Conservation (phyloP, 495 filamentous ascomycete species). For the Talaromyces trachyspermus region DNA sequence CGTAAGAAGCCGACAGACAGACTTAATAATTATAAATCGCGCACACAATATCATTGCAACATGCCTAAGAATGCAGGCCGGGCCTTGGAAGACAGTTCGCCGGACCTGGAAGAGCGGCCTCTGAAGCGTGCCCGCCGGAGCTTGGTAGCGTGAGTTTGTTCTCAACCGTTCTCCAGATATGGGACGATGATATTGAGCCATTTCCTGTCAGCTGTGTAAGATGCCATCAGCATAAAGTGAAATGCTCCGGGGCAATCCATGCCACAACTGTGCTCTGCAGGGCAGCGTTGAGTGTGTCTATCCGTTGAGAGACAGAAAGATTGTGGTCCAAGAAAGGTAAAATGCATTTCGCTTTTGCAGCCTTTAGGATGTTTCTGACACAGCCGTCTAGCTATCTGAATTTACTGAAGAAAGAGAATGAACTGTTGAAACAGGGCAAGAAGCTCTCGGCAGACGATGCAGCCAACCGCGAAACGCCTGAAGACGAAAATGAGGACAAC, state of each 20-base stretch:
- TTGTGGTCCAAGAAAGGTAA: conserved; percentile 29
- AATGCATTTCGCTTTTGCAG: background rate
- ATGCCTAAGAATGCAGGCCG: background rate
- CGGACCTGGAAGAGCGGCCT: conserved; percentile 2
- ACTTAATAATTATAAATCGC: too few relatives aligned
- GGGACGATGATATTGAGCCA: conserved; percentile 9
- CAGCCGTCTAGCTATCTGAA: conserved; percentile 19
- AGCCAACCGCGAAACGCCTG: conserved; percentile 10
- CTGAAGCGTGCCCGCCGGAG: background rate
- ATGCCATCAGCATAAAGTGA: conserved; percentile 32
- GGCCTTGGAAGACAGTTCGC: background rate
- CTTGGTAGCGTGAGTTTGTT: conserved; percentile 3
- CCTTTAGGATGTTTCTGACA: background rate
- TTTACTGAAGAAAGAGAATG: conserved; percentile 18
- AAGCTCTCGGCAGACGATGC: background rate
- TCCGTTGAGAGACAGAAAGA: conserved; percentile 26
- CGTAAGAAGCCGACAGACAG: too few relatives aligned
- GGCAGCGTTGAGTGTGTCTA: conserved; percentile 23
- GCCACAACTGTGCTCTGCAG: conserved; percentile 21
- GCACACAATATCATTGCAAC: too few relatives aligned
- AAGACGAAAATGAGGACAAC: background rate
- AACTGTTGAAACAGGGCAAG: conserved; percentile 9
- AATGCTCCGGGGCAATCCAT: conserved; percentile 32
- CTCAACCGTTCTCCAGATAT: background rate
- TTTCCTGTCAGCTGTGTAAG: conserved; percentile 21